These are phyloP conservation scores for Murraya paniculata DNA, from an alignment of 345 rosid genomes.

Conservation along the genomic window DNA sequence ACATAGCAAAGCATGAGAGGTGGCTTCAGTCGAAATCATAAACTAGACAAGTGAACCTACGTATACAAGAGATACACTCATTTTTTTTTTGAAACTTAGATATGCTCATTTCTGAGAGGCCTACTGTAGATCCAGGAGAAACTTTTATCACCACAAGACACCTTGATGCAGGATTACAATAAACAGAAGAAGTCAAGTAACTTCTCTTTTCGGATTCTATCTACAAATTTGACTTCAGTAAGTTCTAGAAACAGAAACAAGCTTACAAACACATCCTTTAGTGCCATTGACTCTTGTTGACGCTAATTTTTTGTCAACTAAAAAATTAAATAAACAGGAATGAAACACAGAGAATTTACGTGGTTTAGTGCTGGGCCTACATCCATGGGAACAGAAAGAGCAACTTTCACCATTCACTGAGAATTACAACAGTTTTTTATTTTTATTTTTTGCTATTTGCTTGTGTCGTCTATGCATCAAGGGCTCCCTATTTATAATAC, in stretches of 20 bases:
- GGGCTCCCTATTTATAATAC: too few species aligned
- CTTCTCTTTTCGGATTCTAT: neutral
- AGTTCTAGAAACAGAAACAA: neutral
- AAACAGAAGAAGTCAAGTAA: neutral
- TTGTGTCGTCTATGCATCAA: too few species aligned
- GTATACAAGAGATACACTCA: neutral
- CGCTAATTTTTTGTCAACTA: too few species aligned
- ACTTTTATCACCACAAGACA: neutral
- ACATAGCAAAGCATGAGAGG: constrained; percentile 17
- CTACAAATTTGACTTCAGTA: neutral
- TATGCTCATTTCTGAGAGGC: too few species aligned
- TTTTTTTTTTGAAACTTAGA: neutral
- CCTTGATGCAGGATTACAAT: neutral
- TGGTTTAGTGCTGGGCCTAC: too few species aligned
- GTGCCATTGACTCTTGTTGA: neutral
- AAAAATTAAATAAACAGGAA: too few species aligned
- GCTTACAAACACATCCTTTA: neutral
- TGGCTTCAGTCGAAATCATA: neutral
- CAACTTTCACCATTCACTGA: too few species aligned
- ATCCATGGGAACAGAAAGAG: too few species aligned
- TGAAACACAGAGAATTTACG: too few species aligned
- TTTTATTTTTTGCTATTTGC: too few species aligned
- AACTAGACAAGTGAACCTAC: neutral
- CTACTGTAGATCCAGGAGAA: neutral
- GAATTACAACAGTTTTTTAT: too few species aligned